Percentiles rank a stretch among this genome's conserved stretches.
These are phyloP conservation scores for Rubia balearica DNA, from an alignment of 305 asterid species.

Conservation along the genomic window DNA sequence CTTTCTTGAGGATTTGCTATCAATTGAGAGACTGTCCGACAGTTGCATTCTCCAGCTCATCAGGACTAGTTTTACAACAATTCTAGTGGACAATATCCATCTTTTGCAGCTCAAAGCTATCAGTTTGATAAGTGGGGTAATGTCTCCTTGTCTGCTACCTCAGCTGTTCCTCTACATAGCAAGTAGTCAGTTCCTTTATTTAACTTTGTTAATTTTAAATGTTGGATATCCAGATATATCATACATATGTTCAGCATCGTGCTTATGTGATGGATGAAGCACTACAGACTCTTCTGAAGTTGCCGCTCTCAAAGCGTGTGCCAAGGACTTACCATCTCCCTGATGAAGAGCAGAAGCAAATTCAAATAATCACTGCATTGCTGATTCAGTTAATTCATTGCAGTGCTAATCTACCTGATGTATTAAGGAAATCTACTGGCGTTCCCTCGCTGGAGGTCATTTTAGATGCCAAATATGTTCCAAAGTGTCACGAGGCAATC, in stretches of 20 bases:
- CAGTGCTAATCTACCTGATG: slow-evolving; percentile 91
- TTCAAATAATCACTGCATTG: slow-evolving; percentile 86
- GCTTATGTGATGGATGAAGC: slow-evolving; percentile 93
- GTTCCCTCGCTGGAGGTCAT: slow-evolving; percentile 59
- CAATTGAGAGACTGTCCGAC: slow-evolving; percentile 86
- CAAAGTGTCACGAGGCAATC: slow-evolving; percentile 80
- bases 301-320: slow-evolving; percentile 83
- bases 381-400: slow-evolving; percentile 79
- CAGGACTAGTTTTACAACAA: slow-evolving; percentile 80
- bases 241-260: slow-evolving; percentile 69
- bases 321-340: slow-evolving; percentile 95
- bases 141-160: slow-evolving; percentile 23
- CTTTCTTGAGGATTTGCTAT: slow-evolving; percentile 74
- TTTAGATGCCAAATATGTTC: slow-evolving; percentile 66
- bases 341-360: slow-evolving; percentile 95
- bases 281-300: slow-evolving; percentile 78
- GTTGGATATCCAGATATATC: slow-evolving; percentile 56
- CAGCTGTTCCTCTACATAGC: neutral
- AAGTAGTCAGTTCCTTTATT: slow-evolving; percentile 1
- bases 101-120: slow-evolving; percentile 95
- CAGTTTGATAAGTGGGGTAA: slow-evolving; percentile 92
- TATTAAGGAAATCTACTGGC: slow-evolving; percentile 52
- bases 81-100: slow-evolving; percentile 86
- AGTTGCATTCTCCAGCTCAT: slow-evolving; percentile 93
- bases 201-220: neutral